Evolutionary conservation across 2,329 filamentous ascomycete genomes (phyloP), one percentile per base, ranked within the genome.

Genomic region (Mycosphaerella sp.): DNA sequence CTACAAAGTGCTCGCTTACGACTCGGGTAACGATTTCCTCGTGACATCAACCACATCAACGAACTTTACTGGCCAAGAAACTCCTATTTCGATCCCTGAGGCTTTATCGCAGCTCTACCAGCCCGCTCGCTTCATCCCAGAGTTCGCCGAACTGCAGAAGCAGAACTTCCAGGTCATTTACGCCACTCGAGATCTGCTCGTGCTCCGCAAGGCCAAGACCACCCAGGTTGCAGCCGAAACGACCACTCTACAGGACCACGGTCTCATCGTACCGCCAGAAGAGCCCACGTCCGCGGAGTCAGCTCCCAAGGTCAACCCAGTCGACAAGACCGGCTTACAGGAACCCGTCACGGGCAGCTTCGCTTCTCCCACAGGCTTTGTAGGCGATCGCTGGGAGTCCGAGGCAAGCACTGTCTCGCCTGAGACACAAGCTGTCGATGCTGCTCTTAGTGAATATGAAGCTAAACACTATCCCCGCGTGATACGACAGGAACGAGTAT

Each of bases 1-100:
- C 2, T 87, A 86, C 73, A 86, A 81, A 66, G 78, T 87, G 34
- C 74, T 89, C 5, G 84, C 81, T 1, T 87, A 84, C 62, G 82
- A 87, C 59, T 73, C 80, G 1, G 73, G 72, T 7, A 82, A 77
- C 60, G 76, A 84, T 60, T 72, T 72, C 10, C 74, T 88, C 61
- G 78, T 73, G 42, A 74, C 77, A 2, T 82, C 81, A 5, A 81
- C 85, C 59, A 84, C 82, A 1, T 80, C 68, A 1, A 64, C 67
- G 1, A 68, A 77, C 1, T 84, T 83, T 3, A 69, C 75, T 2
- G 76, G 78, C 1, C 70, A 74, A 0, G 71, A 79, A n/a, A 65
- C 71, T 0, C 72, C 80, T 0, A 68, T 82, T 21, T 77, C 81
- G 0, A 81, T 84, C 0, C 75, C 80, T 7, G 80, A 85, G 45